A percentile compares a stretch with the other conserved stretches of the same genome.
Evolutionary conservation across 1,139 yeast species (phyloP).

Genomic region (Kurtzmaniella quercitrusa): DNA sequence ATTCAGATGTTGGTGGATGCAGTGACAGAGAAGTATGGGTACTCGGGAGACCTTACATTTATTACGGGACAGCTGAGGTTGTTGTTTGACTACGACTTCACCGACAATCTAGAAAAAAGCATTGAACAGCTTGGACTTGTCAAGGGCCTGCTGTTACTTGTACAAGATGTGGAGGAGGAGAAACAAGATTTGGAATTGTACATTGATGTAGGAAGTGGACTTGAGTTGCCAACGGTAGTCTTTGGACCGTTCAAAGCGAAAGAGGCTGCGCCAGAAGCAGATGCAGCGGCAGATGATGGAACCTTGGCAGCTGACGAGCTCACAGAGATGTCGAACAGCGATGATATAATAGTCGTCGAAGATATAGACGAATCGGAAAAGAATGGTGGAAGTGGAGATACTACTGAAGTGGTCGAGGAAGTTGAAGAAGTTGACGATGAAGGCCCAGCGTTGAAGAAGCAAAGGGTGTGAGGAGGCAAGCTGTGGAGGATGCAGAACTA

Average conservation of each 20-base stretch:
- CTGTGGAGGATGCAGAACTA: no score
- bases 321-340: conserved; percentile 12
- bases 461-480: background rate
- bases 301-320: conserved; percentile 13
- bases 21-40: conserved; percentile 47
- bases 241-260: conserved; percentile 19
- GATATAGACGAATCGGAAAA: conserved; percentile 12
- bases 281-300: conserved; percentile 15
- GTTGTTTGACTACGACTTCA: conserved; percentile 84
- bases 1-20: conserved; percentile 43
- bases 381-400: background rate
- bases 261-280: conserved; percentile 8
- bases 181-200: conserved; percentile 69
- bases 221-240: conserved; percentile 21
- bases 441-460: conserved; percentile 8
- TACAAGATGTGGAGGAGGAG: conserved; percentile 75
- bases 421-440: conserved; percentile 5
- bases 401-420: background rate
- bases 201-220: conserved; percentile 24
- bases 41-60: conserved; percentile 63
- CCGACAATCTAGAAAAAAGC: conserved; percentile 58
- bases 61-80: conserved; percentile 58
- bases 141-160: conserved; percentile 57
- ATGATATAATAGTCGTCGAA: conserved; percentile 14
- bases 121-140: conserved; percentile 53